Evolutionary conservation across 1,139 yeast genomes (phyloP).

Genomic region (Kurtzmaniella quercitrusa): DNA sequence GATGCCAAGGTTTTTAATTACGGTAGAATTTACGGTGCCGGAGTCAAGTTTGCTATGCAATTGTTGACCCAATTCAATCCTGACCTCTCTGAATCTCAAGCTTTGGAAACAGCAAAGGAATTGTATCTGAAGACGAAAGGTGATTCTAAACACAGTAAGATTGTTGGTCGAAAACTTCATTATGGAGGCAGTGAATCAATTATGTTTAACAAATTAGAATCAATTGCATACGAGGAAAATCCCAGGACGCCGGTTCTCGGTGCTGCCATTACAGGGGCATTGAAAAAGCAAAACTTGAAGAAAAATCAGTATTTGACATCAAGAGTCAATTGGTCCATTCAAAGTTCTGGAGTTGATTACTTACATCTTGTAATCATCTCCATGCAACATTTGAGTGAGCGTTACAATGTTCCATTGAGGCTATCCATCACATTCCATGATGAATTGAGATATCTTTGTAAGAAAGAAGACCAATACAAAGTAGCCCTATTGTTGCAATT

Average conservation of each 20-base stretch:
- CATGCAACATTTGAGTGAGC: constrained; percentile 75
- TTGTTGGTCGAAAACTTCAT: constrained; percentile 46
- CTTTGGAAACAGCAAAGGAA: constrained; percentile 59
- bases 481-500: constrained; percentile 84
- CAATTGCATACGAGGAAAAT: constrained; percentile 75
- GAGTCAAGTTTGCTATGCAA: constrained; percentile 81
- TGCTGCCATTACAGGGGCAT: constrained; percentile 87
- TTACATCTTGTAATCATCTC: constrained; percentile 79
- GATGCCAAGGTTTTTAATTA: constrained; percentile 96
- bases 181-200: constrained; percentile 94
- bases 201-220: constrained; percentile 82
- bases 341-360: constrained; percentile 96
- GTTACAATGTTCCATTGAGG: constrained; percentile 71
- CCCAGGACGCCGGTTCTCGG: constrained; percentile 93
- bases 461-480: constrained; percentile 66
- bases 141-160: constrained; percentile 26
- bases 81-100: constrained; percentile 59
- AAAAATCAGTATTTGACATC: constrained; percentile 75
- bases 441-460: constrained; percentile 79
- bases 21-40: constrained; percentile 98
- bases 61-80: constrained; percentile 82
- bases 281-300: constrained; percentile 62
- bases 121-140: constrained; percentile 88
- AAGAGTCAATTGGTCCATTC: constrained; percentile 96
- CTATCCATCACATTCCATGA: constrained; percentile 90